Evolutionary conservation across 345 rosid genomes (phyloP).

Genomic region (Moringa oleifera): DNA sequence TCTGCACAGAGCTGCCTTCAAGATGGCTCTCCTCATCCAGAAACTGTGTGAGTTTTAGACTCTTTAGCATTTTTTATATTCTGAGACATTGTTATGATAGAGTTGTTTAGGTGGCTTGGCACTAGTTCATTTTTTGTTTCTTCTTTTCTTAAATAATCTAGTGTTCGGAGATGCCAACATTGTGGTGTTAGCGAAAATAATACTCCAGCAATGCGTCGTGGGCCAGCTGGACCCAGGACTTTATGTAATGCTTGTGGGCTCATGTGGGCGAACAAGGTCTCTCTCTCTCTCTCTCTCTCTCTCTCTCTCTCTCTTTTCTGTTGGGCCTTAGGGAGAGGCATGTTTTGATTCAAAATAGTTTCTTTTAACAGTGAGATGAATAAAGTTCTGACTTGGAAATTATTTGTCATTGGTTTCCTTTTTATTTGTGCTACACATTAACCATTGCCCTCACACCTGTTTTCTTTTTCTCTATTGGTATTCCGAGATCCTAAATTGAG

Average conservation of each 20-base stretch:
- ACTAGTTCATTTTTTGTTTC: not conserved
- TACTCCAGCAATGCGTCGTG: slow-evolving; percentile 85
- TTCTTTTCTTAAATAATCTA: slow-evolving; percentile 19
- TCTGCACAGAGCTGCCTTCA: slow-evolving; percentile 41
- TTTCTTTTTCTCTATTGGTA: not conserved
- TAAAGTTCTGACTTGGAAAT: not conserved
- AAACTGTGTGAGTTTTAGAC: slow-evolving; percentile 57
- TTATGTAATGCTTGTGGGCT: slow-evolving; percentile 79
- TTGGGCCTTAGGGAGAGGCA: not conserved
- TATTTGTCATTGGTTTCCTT: not conserved
- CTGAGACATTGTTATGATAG: slow-evolving; percentile 6
- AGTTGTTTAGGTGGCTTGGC: not conserved
- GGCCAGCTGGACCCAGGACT: slow-evolving; percentile 82
- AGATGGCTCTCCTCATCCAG: slow-evolving; percentile 36
- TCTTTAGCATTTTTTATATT: slow-evolving; percentile 8
- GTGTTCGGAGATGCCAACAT: slow-evolving; percentile 56
- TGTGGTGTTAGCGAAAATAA: slow-evolving; percentile 65
- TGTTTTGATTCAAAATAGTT: not conserved
- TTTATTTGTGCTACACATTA: not conserved
- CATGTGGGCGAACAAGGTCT: slow-evolving; percentile 89
- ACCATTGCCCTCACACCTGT: not conserved
- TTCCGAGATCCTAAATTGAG: not conserved
- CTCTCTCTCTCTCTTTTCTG: not conserved
- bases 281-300: slow-evolving; percentile 10
- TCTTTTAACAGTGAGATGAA: not conserved